Conservation (phyloP, 768 basidiomycete genomes). For the Termitomyces sp. region DNA sequence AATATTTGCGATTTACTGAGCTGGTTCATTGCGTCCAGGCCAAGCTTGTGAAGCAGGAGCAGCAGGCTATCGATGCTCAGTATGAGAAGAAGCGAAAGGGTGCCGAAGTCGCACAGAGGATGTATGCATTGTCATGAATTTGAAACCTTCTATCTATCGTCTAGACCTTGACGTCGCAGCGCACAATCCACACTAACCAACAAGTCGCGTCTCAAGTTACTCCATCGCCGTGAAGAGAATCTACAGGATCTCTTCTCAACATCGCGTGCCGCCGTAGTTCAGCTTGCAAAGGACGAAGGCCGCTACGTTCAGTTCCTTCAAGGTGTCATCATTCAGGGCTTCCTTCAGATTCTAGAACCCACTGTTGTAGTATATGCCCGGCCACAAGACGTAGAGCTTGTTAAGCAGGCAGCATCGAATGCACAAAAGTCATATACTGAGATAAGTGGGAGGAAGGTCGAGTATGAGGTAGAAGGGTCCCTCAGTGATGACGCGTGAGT, state of each 20-base stretch:
- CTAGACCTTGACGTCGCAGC: constrained; percentile 33
- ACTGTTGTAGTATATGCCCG: constrained; percentile 63
- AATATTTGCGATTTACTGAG: background rate
- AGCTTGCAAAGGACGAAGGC: constrained; percentile 57
- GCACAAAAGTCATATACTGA: constrained; percentile 70
- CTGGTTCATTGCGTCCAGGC: constrained; percentile 46
- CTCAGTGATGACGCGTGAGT: constrained; percentile 64
- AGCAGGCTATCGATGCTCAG: constrained; percentile 88
- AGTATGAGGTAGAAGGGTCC: constrained; percentile 52
- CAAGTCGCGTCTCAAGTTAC: constrained; percentile 86
- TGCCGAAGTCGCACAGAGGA: constrained; percentile 92
- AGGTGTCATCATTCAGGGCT: constrained; percentile 80
- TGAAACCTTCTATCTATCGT: constrained; percentile 1
- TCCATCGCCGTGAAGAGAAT: constrained; percentile 89
- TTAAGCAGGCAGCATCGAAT: constrained; percentile 55
- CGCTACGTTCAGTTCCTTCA: constrained; percentile 82
- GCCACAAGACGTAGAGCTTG: constrained; percentile 57
- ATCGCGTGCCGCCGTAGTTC: constrained; percentile 58
- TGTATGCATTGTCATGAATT: constrained; percentile 42
- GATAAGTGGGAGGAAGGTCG: constrained; percentile 66
- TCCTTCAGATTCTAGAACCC: constrained; percentile 78
- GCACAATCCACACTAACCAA: constrained; percentile 95
- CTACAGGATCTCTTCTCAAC: constrained; percentile 83
- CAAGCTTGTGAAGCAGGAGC: constrained; percentile 95
- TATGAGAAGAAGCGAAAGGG: constrained; percentile 97